A percentile compares a stretch with the other conserved stretches of the same genome.
These are phyloP conservation scores for Penicillium diatomitis DNA, from an alignment of 495 filamentous ascomycete species.

Conservation along the genomic window DNA sequence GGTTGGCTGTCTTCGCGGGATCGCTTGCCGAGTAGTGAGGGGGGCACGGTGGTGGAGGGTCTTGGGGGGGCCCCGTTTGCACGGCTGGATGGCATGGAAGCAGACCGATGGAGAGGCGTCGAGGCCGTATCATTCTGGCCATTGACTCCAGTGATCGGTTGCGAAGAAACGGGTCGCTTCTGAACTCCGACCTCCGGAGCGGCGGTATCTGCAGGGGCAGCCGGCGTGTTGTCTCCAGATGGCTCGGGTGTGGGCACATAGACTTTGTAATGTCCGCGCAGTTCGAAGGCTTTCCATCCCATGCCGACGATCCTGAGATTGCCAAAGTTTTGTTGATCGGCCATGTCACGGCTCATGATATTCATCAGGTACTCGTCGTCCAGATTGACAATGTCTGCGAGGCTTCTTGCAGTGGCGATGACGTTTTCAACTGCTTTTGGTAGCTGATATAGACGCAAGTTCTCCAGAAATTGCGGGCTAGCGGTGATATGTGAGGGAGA, in stretches of 20 bases:
- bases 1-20: conserved; percentile 12
- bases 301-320: conserved; percentile 30
- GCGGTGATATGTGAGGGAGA: neutral
- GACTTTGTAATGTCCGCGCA: conserved; percentile 29
- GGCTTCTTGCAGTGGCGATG: conserved; percentile 12
- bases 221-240: conserved; percentile 7
- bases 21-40: conserved; percentile 22
- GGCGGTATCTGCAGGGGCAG: neutral
- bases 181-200: neutral
- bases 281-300: conserved; percentile 31
- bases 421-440: conserved; percentile 3
- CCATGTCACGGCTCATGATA: conserved; percentile 24
- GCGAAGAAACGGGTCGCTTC: neutral
- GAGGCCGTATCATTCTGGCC: neutral
- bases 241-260: conserved; percentile 1
- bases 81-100: neutral
- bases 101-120: neutral
- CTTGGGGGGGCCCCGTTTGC: neutral
- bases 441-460: neutral
- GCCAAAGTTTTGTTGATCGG: conserved; percentile 26
- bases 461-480: neutral
- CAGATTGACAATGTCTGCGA: conserved; percentile 29
- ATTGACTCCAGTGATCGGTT: neutral
- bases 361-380: conserved; percentile 28
- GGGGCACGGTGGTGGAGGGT: neutral